A percentile compares a stretch with the other conserved stretches of the same genome.
These are phyloP conservation scores for Cryptococcus sp. DNA, from an alignment of 1,284 basidiomycete species.

Conservation along the genomic window DNA sequence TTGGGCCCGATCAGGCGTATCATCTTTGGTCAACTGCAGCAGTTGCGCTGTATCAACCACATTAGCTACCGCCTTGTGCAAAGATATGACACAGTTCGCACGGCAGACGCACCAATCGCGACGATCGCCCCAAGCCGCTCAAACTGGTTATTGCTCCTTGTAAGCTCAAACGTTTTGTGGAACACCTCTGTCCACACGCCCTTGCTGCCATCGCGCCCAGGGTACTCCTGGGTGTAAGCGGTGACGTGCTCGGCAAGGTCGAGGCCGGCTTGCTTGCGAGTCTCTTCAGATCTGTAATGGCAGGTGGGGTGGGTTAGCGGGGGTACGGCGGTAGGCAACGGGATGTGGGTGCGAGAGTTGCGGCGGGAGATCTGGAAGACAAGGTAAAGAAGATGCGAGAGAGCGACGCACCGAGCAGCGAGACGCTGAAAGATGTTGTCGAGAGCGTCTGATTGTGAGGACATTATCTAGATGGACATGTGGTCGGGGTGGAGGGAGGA, in stretches of 20 bases:
- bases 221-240: conserved; percentile 43
- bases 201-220: conserved; percentile 46
- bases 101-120: conserved; percentile 48
- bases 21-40: conserved; percentile 43
- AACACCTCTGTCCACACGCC: conserved; percentile 52
- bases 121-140: conserved; percentile 53
- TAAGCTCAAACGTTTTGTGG: conserved; percentile 53
- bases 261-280: conserved; percentile 26
- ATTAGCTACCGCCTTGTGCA: not conserved
- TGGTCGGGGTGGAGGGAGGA: not conserved
- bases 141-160: conserved; percentile 50
- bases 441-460: conserved; percentile 41
- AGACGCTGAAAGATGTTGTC: conserved; percentile 44
- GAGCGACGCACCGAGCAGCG: conserved; percentile 31
- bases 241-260: conserved; percentile 40
- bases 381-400: too few relatives aligned
- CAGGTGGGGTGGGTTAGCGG: not conserved
- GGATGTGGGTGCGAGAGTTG: not conserved
- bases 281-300: conserved; percentile 26
- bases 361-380: too few relatives aligned
- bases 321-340: not conserved
- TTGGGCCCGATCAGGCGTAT: conserved; percentile 44
- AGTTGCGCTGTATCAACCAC: conserved; percentile 28
- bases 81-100: not conserved
- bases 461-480: conserved; percentile 28